A percentile compares a stretch with the other conserved stretches of the same genome.
Evolutionary conservation across 805 yeast species (phyloP).

Genomic region (Schizosaccharomyces lindneri): DNA sequence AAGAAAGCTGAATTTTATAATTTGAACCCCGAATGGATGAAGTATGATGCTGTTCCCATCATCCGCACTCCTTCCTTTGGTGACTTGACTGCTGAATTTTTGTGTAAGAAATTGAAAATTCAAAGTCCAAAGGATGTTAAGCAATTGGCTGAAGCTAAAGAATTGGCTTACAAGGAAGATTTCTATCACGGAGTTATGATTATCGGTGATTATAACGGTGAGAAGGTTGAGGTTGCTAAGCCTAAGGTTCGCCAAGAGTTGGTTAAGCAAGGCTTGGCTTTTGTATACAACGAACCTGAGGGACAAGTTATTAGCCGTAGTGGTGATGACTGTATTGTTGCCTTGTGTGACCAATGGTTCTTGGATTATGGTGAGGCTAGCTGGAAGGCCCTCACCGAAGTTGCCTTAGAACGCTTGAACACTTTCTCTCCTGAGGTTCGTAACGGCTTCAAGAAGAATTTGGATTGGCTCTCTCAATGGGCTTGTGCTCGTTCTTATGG

Average conservation of each 20-base stretch:
- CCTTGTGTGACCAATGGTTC: slow-evolving; percentile 96
- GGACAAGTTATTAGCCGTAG: slow-evolving; percentile 72
- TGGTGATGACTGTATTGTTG: slow-evolving; percentile 89
- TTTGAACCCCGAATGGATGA: slow-evolving; percentile 69
- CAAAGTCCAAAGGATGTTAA: slow-evolving; percentile 81
- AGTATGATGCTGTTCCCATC: slow-evolving; percentile 44
- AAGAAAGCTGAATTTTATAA: slow-evolving; percentile 80
- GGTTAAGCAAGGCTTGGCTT: slow-evolving; percentile 53
- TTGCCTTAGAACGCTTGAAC: slow-evolving; percentile 52
- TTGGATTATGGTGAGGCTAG: slow-evolving; percentile 84
- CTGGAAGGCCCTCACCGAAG: slow-evolving; percentile 67
- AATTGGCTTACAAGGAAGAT: slow-evolving; percentile 86
- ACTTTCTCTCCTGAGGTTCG: slow-evolving; percentile 62
- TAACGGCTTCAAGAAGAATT: slow-evolving; percentile 77
- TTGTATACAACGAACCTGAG: slow-evolving; percentile 88
- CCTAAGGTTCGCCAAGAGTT: slow-evolving; percentile 63
- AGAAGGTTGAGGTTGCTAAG: slow-evolving; percentile 76
- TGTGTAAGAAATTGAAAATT: slow-evolving; percentile 71
- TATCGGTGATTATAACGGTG: slow-evolving; percentile 64
- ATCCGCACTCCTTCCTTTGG: slow-evolving; percentile 71
- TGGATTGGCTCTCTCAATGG: slow-evolving; percentile 95
- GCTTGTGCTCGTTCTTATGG: slow-evolving; percentile 94
- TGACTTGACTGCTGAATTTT: slow-evolving; percentile 57
- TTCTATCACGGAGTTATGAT: slow-evolving; percentile 70
- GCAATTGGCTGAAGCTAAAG: slow-evolving; percentile 77